Evolutionary conservation across 768 basidiomycete genomes (phyloP).

Genomic region (Tremella yokohamensis): DNA sequence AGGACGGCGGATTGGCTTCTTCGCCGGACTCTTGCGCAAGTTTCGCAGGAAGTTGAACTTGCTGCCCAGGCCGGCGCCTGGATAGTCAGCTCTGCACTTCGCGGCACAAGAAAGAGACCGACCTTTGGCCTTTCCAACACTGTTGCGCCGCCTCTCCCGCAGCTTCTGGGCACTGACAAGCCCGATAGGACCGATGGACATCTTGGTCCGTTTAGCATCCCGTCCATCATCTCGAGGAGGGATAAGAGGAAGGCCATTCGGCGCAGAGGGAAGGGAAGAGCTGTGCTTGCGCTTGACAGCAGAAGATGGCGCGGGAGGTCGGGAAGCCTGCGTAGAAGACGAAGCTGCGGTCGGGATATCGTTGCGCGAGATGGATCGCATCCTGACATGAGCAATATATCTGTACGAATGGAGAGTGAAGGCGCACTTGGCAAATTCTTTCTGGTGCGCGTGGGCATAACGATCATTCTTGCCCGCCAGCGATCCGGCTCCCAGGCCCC

Average conservation of each 20-base stretch:
- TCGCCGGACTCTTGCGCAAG: not conserved
- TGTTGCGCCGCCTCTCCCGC: conserved; percentile 26
- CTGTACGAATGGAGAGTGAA: not conserved
- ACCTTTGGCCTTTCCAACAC: conserved; percentile 26
- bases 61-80: not conserved
- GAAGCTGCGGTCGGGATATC: not conserved
- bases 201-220: conserved; percentile 23
- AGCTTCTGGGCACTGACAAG: not conserved
- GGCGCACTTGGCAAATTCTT: conserved; percentile 46
- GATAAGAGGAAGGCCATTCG: conserved; percentile 28
- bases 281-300: conserved; percentile 31
- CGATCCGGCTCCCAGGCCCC: conserved; percentile 20
- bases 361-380: conserved; percentile 30
- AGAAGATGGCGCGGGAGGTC: not conserved
- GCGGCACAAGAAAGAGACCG: not conserved
- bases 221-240: not conserved
- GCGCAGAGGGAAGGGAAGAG: conserved; percentile 23
- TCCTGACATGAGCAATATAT: conserved; percentile 17
- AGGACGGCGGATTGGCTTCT: not conserved
- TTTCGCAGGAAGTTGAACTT: conserved; percentile 9
- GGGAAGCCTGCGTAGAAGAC: not conserved
- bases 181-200: not conserved
- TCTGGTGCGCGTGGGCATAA: conserved; percentile 43
- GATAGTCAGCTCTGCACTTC: not conserved
- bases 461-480: conserved; percentile 22